Conservation (phyloP, 176 grass and related monocot species). For the Triticum urartu region DNA sequence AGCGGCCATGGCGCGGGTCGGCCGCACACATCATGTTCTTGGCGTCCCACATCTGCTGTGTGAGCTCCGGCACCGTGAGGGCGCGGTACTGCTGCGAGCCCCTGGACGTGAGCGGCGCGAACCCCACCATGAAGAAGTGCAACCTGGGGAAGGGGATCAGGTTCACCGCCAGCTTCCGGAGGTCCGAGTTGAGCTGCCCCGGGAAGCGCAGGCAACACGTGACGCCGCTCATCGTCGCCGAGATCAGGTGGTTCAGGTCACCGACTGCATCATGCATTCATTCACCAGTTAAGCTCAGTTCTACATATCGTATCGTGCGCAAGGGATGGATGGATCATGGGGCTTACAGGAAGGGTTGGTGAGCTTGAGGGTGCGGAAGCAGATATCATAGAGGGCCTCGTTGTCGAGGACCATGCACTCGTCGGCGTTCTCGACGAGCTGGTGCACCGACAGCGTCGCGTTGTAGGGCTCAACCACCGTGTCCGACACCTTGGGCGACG, state of each 20-base stretch:
- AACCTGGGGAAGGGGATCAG: constrained; percentile 79
- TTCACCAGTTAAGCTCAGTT: no score
- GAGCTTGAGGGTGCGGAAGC: constrained; percentile 77
- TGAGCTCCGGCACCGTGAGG: constrained; percentile 78
- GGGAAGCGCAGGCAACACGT: constrained; percentile 91
- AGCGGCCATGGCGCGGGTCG: constrained; percentile 78
- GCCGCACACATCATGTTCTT: constrained; percentile 99
- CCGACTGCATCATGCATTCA: constrained; percentile 39
- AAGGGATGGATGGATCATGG: not conserved
- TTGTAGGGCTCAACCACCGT: constrained; percentile 76
- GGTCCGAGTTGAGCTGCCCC: constrained; percentile 88
- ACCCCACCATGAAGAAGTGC: constrained; percentile 93
- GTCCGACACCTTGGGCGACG: constrained; percentile 70
- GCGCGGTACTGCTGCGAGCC: constrained; percentile 82
- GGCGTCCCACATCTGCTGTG: constrained; percentile 97
- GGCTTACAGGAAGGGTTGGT: constrained; percentile 62
- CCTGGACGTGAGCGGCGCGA: constrained; percentile 68
- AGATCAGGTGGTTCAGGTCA: constrained; percentile 88
- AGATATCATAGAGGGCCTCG: constrained; percentile 71
- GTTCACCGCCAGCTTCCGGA: constrained; percentile 75
- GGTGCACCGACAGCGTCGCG: constrained; percentile 67
- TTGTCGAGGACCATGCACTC: constrained; percentile 82
- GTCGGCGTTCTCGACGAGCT: constrained; percentile 75
- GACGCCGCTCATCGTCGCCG: constrained; percentile 84
- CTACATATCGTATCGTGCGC: no score